Conservation (phyloP, 2,329 filamentous ascomycete species). For the Parasarocladium wereldwijsianum region DNA sequence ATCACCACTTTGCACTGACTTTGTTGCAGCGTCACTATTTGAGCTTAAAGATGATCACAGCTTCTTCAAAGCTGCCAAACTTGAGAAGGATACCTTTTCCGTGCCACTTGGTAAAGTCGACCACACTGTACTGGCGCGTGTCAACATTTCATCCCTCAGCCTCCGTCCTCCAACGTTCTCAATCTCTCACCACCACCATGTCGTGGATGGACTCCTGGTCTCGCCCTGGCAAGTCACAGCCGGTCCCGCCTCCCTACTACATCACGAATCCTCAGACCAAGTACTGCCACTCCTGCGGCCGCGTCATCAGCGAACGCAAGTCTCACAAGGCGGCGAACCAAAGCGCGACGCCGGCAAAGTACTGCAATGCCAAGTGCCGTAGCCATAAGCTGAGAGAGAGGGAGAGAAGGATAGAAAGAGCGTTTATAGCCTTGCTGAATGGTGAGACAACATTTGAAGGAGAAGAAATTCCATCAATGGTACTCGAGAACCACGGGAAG, state of each 20-base stretch:
- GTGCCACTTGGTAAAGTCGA: too few relatives aligned
- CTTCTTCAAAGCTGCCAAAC: too few relatives aligned
- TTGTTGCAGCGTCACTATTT: too few relatives aligned
- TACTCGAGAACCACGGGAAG: neutral
- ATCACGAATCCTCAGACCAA: conserved; percentile 26
- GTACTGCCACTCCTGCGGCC: conserved; percentile 40
- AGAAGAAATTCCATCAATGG: conserved; percentile 1
- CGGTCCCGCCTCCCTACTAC: conserved; percentile 36
- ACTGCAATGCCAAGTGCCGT: conserved; percentile 39
- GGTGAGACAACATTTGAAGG: conserved; percentile 1
- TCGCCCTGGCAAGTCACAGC: conserved; percentile 18
- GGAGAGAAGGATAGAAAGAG: conserved; percentile 34
- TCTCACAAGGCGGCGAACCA: conserved; percentile 12
- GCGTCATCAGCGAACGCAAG: conserved; percentile 28
- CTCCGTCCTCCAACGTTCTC: too few relatives aligned
- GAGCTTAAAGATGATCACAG: too few relatives aligned
- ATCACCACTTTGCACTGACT: too few relatives aligned
- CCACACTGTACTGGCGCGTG: too few relatives aligned
- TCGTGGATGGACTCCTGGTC: conserved; percentile 23
- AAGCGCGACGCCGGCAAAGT: conserved; percentile 20
- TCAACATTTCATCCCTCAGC: too few relatives aligned
- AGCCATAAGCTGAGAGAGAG: conserved; percentile 29
- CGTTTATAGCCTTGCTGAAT: conserved; percentile 22
- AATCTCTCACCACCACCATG: conserved; percentile 13
- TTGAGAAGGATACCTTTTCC: too few relatives aligned